A percentile compares a stretch with the other conserved stretches of the same genome.
phyloP scores from a whole-genome alignment of 2,329 filamentous ascomycete genomes.

The Xylaria digitata region DNA sequence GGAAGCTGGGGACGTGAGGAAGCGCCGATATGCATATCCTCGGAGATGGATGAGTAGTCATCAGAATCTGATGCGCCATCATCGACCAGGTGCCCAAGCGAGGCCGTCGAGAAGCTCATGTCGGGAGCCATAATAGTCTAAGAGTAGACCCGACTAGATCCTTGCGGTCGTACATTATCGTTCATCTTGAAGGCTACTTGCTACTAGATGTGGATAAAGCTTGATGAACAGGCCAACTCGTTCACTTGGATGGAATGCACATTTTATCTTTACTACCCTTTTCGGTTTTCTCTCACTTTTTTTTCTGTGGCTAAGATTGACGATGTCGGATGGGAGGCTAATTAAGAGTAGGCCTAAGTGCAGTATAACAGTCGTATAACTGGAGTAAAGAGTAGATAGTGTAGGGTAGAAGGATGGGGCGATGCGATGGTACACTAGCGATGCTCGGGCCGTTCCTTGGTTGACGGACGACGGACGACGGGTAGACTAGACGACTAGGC shows the following conservation, averaged over 20 bases:
- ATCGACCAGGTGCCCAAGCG: slow-evolving; percentile 17
- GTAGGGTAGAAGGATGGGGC: slow-evolving; percentile 2
- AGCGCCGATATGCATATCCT: slow-evolving; percentile 42
- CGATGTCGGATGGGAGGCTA: slow-evolving; percentile 1
- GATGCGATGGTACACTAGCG: slow-evolving; percentile 9
- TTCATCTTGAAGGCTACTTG: slow-evolving; percentile 32
- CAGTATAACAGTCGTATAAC: background rate
- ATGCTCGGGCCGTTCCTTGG: slow-evolving; percentile 35
- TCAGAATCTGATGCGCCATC: slow-evolving; percentile 27
- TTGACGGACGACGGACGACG: slow-evolving; percentile 15
- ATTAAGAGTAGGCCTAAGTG: background rate
- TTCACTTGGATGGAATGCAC: slow-evolving; percentile 16
- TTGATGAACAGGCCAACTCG: slow-evolving; percentile 18
- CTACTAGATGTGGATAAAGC: slow-evolving; percentile 5
- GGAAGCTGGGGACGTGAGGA: slow-evolving; percentile 43
- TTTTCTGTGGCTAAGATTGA: background rate
- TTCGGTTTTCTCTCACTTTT: background rate
- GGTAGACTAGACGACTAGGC: background rate
- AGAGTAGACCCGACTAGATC: slow-evolving; percentile 23
- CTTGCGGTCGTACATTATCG: slow-evolving; percentile 22
- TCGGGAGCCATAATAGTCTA: slow-evolving; percentile 30
- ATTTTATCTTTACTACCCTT: slow-evolving; percentile 8
- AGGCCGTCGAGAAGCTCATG: slow-evolving; percentile 32
- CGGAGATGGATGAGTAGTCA: slow-evolving; percentile 39
- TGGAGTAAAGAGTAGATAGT: background rate